Conservation (phyloP, 1,284 basidiomycete genomes). For the Puccinia novopanici region DNA sequence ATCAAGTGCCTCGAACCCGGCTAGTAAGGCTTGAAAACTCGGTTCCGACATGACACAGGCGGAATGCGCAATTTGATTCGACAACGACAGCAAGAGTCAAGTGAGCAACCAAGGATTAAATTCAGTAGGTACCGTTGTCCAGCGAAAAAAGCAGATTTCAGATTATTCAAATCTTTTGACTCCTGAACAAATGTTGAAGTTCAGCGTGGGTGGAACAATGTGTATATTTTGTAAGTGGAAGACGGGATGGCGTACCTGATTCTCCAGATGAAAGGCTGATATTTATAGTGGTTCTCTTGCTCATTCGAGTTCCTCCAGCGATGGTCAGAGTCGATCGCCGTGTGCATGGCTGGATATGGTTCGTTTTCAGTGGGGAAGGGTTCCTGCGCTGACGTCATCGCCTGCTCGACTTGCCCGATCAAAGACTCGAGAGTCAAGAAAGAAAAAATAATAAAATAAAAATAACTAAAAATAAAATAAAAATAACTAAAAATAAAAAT, state of each 20-base stretch:
- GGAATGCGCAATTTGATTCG: neutral
- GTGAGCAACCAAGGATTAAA: neutral
- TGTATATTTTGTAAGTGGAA: neutral
- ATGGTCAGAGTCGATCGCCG: too few species aligned
- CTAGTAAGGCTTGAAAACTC: neutral
- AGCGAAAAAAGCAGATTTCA: neutral
- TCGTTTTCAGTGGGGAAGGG: too few species aligned
- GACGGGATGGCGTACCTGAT: neutral
- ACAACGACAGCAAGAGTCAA: neutral
- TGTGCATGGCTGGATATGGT: too few species aligned
- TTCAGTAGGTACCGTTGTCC: neutral
- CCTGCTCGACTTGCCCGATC: too few species aligned
- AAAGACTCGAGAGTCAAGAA: too few species aligned
- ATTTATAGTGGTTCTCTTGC: neutral
- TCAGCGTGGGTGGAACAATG: neutral
- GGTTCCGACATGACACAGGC: neutral
- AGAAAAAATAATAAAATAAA: too few species aligned
- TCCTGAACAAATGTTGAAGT: neutral
- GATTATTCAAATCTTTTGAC: neutral
- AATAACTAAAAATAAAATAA: too few species aligned
- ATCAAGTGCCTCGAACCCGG: conserved; percentile 30
- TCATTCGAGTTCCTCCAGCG: neutral
- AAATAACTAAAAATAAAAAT: too few species aligned
- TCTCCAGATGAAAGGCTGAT: neutral
- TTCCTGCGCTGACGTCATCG: conserved; percentile 23